Conservation (phyloP, 1,139 yeast species). For the Ogataea hybrid region DNA sequence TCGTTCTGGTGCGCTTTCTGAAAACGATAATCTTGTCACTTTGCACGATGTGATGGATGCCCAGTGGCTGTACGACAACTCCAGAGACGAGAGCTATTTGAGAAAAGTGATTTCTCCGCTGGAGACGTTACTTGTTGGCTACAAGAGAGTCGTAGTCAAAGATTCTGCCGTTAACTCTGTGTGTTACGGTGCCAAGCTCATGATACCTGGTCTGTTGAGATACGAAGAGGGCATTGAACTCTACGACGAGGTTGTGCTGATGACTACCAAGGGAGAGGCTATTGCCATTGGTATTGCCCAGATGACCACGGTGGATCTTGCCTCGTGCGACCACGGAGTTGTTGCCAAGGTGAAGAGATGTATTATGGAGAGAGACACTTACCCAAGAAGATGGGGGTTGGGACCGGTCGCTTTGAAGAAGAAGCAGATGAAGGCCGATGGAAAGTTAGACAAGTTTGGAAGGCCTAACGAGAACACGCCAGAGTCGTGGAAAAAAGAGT, state of each 20-base stretch:
- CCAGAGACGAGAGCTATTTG: conserved; percentile 93
- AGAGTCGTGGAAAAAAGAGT: conserved; percentile 83
- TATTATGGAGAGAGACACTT: conserved; percentile 98
- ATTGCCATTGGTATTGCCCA: conserved; percentile 98
- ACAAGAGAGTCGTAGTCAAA: conserved; percentile 96
- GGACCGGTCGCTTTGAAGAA: conserved; percentile 99
- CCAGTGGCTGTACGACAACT: conserved; percentile 95
- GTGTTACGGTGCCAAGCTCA: conserved; percentile 97
- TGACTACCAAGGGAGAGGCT: conserved; percentile 99
- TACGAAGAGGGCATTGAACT: conserved; percentile 97
- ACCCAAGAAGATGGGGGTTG: conserved; percentile 99
- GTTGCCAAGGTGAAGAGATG: conserved; percentile 99
- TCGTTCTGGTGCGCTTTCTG: conserved; percentile 93
- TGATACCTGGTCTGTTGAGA: conserved; percentile 98
- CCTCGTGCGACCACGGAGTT: conserved; percentile 96
- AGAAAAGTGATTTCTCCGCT: conserved; percentile 94
- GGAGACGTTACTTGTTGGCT: conserved; percentile 89
- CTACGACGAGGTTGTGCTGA: conserved; percentile 95
- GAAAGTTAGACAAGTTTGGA: conserved; percentile 95
- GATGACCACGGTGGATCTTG: conserved; percentile 97
- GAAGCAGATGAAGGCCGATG: conserved; percentile 97
- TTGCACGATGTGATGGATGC: conserved; percentile 97
- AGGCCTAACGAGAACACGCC: conserved; percentile 94
- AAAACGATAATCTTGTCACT: conserved; percentile 88
- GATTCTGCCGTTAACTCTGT: conserved; percentile 98